Percentiles rank a stretch among this genome's conserved stretches.
Conservation (phyloP, 805 yeast genomes). For the Kodamaea sagamina region DNA sequence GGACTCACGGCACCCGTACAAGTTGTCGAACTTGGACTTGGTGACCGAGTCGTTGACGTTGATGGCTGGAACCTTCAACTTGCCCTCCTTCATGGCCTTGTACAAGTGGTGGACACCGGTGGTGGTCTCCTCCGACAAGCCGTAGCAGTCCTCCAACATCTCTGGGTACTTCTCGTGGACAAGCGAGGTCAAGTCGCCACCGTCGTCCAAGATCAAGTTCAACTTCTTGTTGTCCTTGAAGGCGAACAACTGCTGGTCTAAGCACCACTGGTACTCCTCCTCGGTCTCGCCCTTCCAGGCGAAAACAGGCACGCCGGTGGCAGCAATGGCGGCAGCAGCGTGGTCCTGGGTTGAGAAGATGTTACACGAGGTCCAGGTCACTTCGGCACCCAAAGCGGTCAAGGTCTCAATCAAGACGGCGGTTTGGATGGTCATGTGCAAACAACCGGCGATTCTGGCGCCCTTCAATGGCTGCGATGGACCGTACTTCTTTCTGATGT, state of each 20-base stretch:
- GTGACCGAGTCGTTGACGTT: slow-evolving; percentile 99
- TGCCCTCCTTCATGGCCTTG: slow-evolving; percentile 87
- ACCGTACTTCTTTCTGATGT: slow-evolving; percentile 93
- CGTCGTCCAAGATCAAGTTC: slow-evolving; percentile 97
- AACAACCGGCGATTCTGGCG: slow-evolving; percentile 98
- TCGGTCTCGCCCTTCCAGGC: slow-evolving; percentile 99
- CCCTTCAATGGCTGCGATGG: slow-evolving; percentile 93
- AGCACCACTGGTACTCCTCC: slow-evolving; percentile 99
- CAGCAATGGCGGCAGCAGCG: slow-evolving; percentile 99
- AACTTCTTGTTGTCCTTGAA: slow-evolving; percentile 95
- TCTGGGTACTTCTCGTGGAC: slow-evolving; percentile 99
- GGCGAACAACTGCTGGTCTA: slow-evolving; percentile 97
- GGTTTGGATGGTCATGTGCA: slow-evolving; percentile 99
- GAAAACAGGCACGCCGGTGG: slow-evolving; percentile 97
- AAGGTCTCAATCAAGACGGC: slow-evolving; percentile 98
- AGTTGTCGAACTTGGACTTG: slow-evolving; percentile 98
- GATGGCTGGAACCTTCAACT: slow-evolving; percentile 97
- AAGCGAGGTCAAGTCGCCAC: slow-evolving; percentile 97
- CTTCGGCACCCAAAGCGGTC: slow-evolving; percentile 98
- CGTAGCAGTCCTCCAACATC: slow-evolving; percentile 91
- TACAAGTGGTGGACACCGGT: slow-evolving; percentile 99
- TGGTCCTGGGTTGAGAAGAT: slow-evolving; percentile 99
- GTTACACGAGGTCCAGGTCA: slow-evolving; percentile 99
- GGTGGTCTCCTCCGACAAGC: slow-evolving; percentile 98
- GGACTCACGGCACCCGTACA: slow-evolving; percentile 99